Evolutionary conservation across 2,329 filamentous ascomycete species (phyloP).

Genomic region (Penicillium sp.): DNA sequence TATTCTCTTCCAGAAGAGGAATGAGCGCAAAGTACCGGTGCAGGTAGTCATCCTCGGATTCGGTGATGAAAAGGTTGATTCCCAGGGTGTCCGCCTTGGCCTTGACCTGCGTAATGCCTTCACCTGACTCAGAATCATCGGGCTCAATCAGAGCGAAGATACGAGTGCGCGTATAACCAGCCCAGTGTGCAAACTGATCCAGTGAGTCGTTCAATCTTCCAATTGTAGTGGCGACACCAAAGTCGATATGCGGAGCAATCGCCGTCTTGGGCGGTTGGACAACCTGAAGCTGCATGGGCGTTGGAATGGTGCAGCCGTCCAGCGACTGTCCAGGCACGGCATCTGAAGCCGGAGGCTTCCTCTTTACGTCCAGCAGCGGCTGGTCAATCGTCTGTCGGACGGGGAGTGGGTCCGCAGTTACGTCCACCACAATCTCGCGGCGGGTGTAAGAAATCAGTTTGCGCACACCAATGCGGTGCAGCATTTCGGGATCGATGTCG

Average conservation of each 20-base stretch:
- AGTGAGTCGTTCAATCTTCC: constrained; percentile 50
- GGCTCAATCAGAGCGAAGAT: constrained; percentile 52
- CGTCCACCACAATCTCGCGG: constrained; percentile 27
- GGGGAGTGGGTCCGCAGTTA: constrained; percentile 21
- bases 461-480: constrained; percentile 22
- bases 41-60: constrained; percentile 36
- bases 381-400: constrained; percentile 25
- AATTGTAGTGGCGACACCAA: constrained; percentile 54
- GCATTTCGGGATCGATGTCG: constrained; percentile 24
- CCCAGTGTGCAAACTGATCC: constrained; percentile 53
- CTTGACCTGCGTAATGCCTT: constrained; percentile 23
- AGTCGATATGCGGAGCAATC: constrained; percentile 50
- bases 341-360: not conserved
- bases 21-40: constrained; percentile 56
- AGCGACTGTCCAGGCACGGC: constrained; percentile 13
- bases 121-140: constrained; percentile 22
- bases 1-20: constrained; percentile 45
- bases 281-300: constrained; percentile 47
- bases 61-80: constrained; percentile 41
- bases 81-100: constrained; percentile 34
- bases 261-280: constrained; percentile 41
- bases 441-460: constrained; percentile 30
- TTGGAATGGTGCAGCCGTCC: constrained; percentile 38
- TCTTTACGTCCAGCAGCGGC: constrained; percentile 23
- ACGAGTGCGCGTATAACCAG: constrained; percentile 48